These are phyloP conservation scores for Acanthamoeba castellanii DNA, from an alignment of 208 protist species.

Conservation along the genomic window DNA sequence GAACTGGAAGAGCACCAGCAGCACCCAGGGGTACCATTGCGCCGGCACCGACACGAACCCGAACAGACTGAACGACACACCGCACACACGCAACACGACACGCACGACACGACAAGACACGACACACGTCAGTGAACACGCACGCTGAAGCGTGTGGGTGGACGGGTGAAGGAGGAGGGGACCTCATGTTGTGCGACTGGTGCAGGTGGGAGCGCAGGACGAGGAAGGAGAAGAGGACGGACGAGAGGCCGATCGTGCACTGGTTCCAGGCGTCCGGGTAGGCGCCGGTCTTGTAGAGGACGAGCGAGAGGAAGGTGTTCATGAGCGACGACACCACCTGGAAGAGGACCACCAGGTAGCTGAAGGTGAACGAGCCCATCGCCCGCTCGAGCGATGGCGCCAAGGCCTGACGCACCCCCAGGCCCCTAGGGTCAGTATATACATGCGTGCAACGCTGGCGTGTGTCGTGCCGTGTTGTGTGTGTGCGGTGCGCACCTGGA, in stretches of 20 bases:
- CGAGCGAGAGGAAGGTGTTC: conserved; percentile 16
- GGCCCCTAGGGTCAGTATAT: too few relatives aligned
- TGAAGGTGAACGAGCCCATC: conserved; percentile 32
- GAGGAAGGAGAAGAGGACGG: conserved; percentile 81
- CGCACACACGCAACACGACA: background rate
- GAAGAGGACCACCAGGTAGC: conserved; percentile 60
- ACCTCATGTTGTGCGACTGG: conserved; percentile 8
- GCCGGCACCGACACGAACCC: conserved; percentile 77
- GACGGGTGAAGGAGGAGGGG: background rate
- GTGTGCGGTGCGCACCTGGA: conserved; percentile 14
- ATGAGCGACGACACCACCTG: conserved; percentile 22
- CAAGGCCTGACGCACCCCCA: background rate
- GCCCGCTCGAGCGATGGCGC: conserved; percentile 30
- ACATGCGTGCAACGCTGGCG: background rate
- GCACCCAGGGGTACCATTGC: conserved; percentile 81
- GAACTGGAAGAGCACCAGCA: conserved; percentile 83
- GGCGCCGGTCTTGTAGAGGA: background rate
- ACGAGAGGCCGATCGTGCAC: conserved; percentile 82
- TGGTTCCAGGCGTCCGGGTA: background rate
- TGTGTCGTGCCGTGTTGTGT: background rate
- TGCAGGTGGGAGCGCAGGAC: conserved; percentile 75
- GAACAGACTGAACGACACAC: conserved; percentile 75
- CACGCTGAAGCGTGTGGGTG: background rate
- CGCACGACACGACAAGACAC: background rate
- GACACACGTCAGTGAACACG: too few relatives aligned